These are phyloP conservation scores for Boehmeria nivea DNA, from an alignment of 306 rosid genomes.

Conservation along the genomic window DNA sequence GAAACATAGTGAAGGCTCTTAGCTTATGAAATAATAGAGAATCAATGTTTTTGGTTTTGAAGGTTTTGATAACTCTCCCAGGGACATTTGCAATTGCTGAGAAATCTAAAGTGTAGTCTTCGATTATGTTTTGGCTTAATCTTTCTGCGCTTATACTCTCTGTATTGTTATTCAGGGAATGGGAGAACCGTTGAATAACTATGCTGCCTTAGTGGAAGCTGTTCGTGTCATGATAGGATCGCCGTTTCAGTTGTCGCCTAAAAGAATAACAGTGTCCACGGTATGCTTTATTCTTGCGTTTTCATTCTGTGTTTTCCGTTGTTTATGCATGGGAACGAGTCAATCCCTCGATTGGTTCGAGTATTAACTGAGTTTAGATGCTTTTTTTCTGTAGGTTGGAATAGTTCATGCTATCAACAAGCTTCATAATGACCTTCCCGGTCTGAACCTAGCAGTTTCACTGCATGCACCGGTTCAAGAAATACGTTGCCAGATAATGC, in stretches of 20 bases:
- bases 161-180: conserved; percentile 51
- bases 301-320: neutral
- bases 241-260: conserved; percentile 78
- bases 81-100: no score
- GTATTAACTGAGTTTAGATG: neutral
- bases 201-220: conserved; percentile 72
- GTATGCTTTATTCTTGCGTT: conserved; percentile 24
- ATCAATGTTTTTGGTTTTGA: no score
- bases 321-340: neutral
- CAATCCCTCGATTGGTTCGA: neutral
- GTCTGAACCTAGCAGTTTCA: conserved; percentile 93
- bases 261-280: conserved; percentile 81
- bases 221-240: conserved; percentile 66
- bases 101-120: neutral
- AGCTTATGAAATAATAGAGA: no score
- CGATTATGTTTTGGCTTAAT: neutral
- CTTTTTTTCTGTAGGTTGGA: conserved; percentile 57
- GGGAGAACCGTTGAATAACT: conserved; percentile 96
- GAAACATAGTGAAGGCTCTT: no score
- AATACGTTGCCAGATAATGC: conserved; percentile 96
- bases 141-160: neutral
- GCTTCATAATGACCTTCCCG: conserved; percentile 82
- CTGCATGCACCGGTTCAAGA: conserved; percentile 92
- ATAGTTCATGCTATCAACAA: conserved; percentile 85
- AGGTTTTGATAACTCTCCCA: no score